Evolutionary conservation across 1,284 basidiomycete species (phyloP), one percentile per base, ranked within the genome.

Genomic region (Rhodofomes roseus): DNA sequence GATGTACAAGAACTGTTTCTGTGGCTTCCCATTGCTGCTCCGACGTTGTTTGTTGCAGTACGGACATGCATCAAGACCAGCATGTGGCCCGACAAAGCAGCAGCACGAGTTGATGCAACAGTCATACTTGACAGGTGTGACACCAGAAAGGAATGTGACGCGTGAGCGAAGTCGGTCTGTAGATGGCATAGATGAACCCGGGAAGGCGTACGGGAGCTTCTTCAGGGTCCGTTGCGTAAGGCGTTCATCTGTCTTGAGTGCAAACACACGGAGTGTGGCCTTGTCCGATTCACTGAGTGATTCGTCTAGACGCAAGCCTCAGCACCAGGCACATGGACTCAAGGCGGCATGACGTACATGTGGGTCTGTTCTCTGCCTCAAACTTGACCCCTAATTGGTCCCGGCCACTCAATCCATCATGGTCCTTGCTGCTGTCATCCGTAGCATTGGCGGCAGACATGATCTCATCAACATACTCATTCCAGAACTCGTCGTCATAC

Each of bases 111-210:
- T 44, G 3, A 8, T 11, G 56, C 74, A 76, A 56, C 73, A 75
- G 58, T 76, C 67, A 52, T 73, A 75, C 0, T 60, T 31, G 8
- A 66, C 54, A 11, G 73, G 73, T 27, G 69, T 65, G 51, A 74
- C 69, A 0, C 66, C 66, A 2, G 73, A 66, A 50, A 18, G 73
- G 66, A 48, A 60, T 58, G 64, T 54, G 5, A 56, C 54, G 0
- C 37, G 63, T 2, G 61, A 22, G 23, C 60, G 56, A 0, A 62
- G 20, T 0, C 16, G 7, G 41, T 66, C 62, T 59, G 61, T 66
- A 7, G 58, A 60, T 0, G 16, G 14, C 18, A 69, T 4, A 8
- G 57, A n/a, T 0, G 59, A 11, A 0, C 63, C 22, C 2, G 62
- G 66, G 39, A 68, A 71, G 0, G 61, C 61, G 43, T 64, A 59